Evolutionary conservation across 352 stramenopile genomes (phyloP), one percentile per base, ranked within the genome.

Genomic region (Globisporangium parvum): DNA sequence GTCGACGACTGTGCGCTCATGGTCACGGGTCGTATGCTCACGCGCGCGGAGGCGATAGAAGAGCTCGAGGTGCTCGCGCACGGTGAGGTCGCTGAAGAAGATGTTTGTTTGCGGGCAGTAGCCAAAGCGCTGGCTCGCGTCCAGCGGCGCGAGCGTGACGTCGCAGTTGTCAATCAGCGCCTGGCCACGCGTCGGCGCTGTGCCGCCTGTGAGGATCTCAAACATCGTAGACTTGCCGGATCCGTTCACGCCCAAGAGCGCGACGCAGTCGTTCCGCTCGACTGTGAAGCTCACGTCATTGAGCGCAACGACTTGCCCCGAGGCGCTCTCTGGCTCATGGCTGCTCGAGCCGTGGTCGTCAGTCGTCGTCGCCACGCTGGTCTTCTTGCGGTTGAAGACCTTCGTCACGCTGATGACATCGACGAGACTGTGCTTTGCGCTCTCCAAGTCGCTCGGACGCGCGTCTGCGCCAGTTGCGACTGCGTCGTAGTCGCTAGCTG

Each of bases 191-290:
- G 83, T 95, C 1, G 94, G 87, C 18, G 76, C 67, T 41, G 96
- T 70, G 28, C 94, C 87, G 24, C 90, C 95, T 14, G 96, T 98
- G 21, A 99, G 63, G 51, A 98, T 97, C 55, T 91, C 82, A 58
- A 99, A 98, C 48, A 96, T 97, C 3, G 96, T 99, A 18, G 96
- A 98, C 67, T 98, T 98, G n/a, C 94, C 93, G 17, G 91, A 94
- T 2, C 94, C 95, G 66, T 98, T 98, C 45, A 96, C 85, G 3
- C 95, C 95, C 15, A 98, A 66, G 4, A 98, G 59, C 1, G 92
- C 93, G 18, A 98, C 90, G 51, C 93, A 93, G 59, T 98, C 85
- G 20, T 91, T 84, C 26, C 76, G 71, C 40, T 90, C 73, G 4
- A 98, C 90, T 0, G 71, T 70, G 44, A 97, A 87, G 57, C 73